phyloP scores from a whole-genome alignment of 163 green algal species.

The Smithsoniella earleae region DNA sequence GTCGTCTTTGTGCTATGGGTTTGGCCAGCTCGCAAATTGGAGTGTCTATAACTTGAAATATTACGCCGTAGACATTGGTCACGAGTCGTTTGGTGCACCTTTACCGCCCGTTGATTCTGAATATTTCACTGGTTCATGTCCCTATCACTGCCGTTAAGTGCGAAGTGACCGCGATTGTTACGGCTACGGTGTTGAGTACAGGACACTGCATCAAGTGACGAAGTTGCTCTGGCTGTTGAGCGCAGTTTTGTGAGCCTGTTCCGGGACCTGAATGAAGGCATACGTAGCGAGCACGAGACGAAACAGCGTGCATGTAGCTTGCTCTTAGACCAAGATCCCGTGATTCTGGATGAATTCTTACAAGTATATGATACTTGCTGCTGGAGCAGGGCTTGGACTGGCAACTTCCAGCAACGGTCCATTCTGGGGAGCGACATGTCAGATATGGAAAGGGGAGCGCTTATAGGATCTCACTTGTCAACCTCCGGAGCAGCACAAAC shows the following conservation, averaged over 20 bases:
- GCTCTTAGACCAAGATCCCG: constrained; percentile 25
- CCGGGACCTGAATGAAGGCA: not conserved
- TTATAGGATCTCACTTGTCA: not conserved
- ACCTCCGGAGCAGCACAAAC: not conserved
- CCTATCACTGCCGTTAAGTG: too few species aligned
- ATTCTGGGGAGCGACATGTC: not conserved
- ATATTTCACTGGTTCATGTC: too few species aligned
- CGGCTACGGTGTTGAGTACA: too few species aligned
- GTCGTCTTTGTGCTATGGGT: too few species aligned
- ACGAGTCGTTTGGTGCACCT: too few species aligned
- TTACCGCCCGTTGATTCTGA: too few species aligned
- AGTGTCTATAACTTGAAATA: too few species aligned
- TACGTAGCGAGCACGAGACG: not conserved
- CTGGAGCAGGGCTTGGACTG: not conserved
- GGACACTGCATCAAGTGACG: constrained; percentile 10
- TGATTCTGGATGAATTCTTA: constrained; percentile 18
- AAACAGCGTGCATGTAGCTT: not conserved
- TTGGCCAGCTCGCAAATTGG: too few species aligned
- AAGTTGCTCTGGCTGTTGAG: not conserved
- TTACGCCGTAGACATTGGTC: too few species aligned
- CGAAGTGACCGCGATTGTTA: too few species aligned
- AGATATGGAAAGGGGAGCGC: too few species aligned
- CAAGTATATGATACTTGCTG: constrained; percentile 20
- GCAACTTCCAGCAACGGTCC: not conserved
- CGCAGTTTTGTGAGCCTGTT: not conserved